Percentiles rank a stretch among this genome's conserved stretches.
Evolutionary conservation across 108 stramenopile species (phyloP).

Genomic region (Mayamaea pseudoterrestris): DNA sequence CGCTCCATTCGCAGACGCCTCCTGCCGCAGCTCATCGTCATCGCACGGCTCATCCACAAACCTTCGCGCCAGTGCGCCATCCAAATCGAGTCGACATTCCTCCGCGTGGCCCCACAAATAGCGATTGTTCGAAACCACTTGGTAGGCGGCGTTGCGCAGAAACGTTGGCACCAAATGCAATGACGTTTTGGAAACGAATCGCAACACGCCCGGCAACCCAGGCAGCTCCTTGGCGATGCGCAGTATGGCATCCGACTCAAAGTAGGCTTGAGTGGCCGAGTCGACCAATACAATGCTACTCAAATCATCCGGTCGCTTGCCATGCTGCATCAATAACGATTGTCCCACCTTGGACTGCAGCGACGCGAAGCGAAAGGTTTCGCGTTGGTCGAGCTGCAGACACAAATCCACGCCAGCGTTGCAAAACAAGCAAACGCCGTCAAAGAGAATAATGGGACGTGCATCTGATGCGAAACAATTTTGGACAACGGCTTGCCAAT

Average conservation of each 20-base stretch:
- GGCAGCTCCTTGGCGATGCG: slow-evolving; percentile 47
- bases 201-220: slow-evolving; percentile 29
- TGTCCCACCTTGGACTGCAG: slow-evolving; percentile 62
- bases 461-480: no score
- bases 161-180: slow-evolving; percentile 40
- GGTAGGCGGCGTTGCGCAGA: slow-evolving; percentile 61
- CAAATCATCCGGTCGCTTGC: slow-evolving; percentile 59
- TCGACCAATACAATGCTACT: slow-evolving; percentile 66
- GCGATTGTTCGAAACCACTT: slow-evolving; percentile 68
- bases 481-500: no score
- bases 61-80: background rate
- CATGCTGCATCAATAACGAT: slow-evolving; percentile 36
- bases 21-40: no score
- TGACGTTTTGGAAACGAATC: no score
- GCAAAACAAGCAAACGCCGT: slow-evolving; percentile 63
- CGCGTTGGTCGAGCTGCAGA: slow-evolving; percentile 51
- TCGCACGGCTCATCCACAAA: no score
- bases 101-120: slow-evolving; percentile 53
- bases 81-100: slow-evolving; percentile 1
- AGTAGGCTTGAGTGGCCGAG: slow-evolving; percentile 25
- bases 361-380: slow-evolving; percentile 55
- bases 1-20: no score
- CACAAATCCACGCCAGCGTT: slow-evolving; percentile 56
- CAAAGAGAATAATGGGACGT: slow-evolving; percentile 64
- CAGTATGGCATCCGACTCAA: slow-evolving; percentile 61